Base-by-base conservation (phyloP, 805 yeast species). In the Candida ortonii region DNA sequence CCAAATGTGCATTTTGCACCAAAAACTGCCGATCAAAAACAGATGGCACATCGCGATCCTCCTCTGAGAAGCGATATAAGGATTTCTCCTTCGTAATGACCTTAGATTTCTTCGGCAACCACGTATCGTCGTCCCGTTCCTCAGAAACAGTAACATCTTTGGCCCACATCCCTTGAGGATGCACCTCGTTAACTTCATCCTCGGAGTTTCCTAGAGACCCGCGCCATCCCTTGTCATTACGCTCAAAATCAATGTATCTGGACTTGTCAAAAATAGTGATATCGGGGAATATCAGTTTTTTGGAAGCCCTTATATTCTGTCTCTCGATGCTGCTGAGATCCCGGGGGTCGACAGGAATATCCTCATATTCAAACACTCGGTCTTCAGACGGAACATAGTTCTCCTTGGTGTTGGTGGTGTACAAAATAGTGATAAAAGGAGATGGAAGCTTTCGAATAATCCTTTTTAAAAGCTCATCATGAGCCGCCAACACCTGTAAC, bases 391-490 rank as follows among this genome's bases (percentile, higher is more conserved):
- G 29, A 6, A 54, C 55, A n/a, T 52, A 48, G 3, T 47, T 43
- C 3, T 37, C 38, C 2, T 46, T 23, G 3, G 64, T 55, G 3
- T 52, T 47, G 8, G 80, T 67, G 0, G 88, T 76, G 38, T 78
- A 64, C 2, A 86, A 55, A 2, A 88, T 60, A 2, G 87, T 65
- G 36, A 70, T 71, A 40, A 75, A 73, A 0, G 96, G 95, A 0
- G 89, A 69, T 1, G 96, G 96, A 9, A 84, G 56, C 35, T 74
- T 76, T 22, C 84, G 71, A n/a, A 84, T 42, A 4, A 84, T 67
- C 13, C 67, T 66, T 33, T 82, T 65, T 8, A 85, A 40, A 11
- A 63, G 41, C 2, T 41, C 37, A 41, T 68, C 71, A 32, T 60
- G 46, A 23, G 47, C 36, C 19, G 13, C 19, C 7, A 59, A 28